Percentiles rank a stretch among this genome's conserved stretches.
Evolutionary conservation across 306 rosid genomes (phyloP).

Genomic region (Quercus robur): DNA sequence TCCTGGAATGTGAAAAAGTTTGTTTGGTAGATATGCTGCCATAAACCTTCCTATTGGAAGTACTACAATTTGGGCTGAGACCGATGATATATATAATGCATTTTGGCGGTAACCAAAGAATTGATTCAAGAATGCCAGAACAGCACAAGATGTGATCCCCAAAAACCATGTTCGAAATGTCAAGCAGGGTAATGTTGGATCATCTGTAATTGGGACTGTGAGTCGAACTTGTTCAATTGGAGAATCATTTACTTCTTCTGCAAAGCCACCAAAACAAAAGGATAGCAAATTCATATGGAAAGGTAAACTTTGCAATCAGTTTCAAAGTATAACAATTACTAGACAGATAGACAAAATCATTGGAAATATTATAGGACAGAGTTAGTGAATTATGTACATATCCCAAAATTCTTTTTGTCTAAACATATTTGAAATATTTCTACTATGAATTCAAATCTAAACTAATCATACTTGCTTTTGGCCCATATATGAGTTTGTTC

Average conservation of each 20-base stretch:
- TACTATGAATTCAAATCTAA: too few species aligned
- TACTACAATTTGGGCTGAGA: conserved; percentile 67
- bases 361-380: neutral
- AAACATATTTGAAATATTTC: neutral
- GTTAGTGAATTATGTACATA: neutral
- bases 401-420: neutral
- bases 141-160: conserved; percentile 50
- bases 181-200: conserved; percentile 54
- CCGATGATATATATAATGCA: conserved; percentile 42
- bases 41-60: conserved; percentile 77
- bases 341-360: neutral
- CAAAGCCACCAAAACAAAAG: neutral
- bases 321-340: neutral
- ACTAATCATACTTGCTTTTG: too few species aligned
- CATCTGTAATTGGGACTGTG: conserved; percentile 64
- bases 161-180: conserved; percentile 88
- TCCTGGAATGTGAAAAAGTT: conserved; percentile 20
- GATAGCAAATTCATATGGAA: neutral
- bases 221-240: conserved; percentile 85
- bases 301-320: neutral
- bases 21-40: conserved; percentile 64
- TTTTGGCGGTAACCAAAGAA: conserved; percentile 67
- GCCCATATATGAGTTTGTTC: too few species aligned
- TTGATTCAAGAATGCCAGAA: conserved; percentile 70
- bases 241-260: conserved; percentile 42